Base-by-base conservation (phyloP, 352 stramenopile genomes). In the Phytophthora fragariaefolia region DNA sequence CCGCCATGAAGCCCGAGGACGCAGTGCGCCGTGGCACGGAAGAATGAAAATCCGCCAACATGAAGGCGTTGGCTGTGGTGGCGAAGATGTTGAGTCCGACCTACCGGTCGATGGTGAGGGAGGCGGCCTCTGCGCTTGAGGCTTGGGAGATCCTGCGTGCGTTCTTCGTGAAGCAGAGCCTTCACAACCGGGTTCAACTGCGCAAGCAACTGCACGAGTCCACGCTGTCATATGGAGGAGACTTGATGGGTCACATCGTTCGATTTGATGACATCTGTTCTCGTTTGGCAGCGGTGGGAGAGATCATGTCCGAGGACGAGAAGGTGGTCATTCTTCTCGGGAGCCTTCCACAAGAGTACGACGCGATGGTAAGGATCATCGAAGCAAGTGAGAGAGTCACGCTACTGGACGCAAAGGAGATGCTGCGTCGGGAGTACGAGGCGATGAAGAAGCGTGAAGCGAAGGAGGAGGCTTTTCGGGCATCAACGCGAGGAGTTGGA, bases 141-240 rank as follows among this genome's bases (percentile, higher is more conserved):
- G 65, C 38, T 17, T 69, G 58, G 58, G 52, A 73, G 26, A 46
- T 46, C 2, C 42, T 69, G 20, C 18, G 22, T 8, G 13, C 26
- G 23, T 73, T 68, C 38, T 69, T 73, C 30, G 59, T 51, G 12
- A 63, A 73, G 20, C 47, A 69, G 53, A 65, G 28, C 15, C 50
- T 62, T 17, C 45, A 69, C 58, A 63, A 73, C 22, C 65, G 58
- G 5, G 65, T 73, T 15, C 65, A 73, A 28, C 52, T 73, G n/a
- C 49, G 65, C 13, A 69, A 64, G 32, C 58, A 73, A 54, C 32
- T 69, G 3, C 38, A 69, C 8, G 65, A 73, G 15, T 73, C 63
- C 23, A 24, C 42, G 26, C n/a, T 57, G 32, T 17, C 12, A 2
- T 17, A 17, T 18, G 55, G 63, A 22, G 54, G 23, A 12, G 48